Evolutionary conservation across 139 green algal species (phyloP).

Genomic region (Desmodesmus armatus): DNA sequence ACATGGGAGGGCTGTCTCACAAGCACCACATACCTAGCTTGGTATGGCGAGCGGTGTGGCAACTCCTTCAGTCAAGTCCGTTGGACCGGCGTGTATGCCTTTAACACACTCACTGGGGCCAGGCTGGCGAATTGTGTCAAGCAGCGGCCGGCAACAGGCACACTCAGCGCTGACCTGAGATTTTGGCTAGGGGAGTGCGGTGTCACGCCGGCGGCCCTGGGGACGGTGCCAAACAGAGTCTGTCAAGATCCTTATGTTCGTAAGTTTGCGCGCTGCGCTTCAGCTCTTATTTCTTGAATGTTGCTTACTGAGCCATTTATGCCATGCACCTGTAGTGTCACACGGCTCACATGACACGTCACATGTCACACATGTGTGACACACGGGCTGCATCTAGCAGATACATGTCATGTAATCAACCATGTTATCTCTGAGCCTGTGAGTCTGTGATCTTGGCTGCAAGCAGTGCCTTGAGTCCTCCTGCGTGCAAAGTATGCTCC

Average conservation of each 20-base stretch:
- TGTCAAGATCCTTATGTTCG: background rate
- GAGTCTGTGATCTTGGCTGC: too few species aligned
- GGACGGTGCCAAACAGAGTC: background rate
- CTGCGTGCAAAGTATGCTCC: too few species aligned
- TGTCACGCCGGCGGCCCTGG: background rate
- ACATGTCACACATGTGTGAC: too few species aligned
- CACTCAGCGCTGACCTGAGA: background rate
- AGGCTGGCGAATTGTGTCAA: slow-evolving; percentile 7
- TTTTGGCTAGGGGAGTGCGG: slow-evolving; percentile 14
- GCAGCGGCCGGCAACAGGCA: background rate
- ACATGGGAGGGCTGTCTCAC: background rate
- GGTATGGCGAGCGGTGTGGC: slow-evolving; percentile 39
- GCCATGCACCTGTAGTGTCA: background rate
- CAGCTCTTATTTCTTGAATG: background rate
- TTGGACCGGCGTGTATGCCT: slow-evolving; percentile 32
- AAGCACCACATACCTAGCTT: background rate
- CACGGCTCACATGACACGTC: too few species aligned
- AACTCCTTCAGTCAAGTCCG: background rate
- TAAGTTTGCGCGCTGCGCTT: background rate
- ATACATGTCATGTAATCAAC: background rate
- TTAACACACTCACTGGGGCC: background rate
- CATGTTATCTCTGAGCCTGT: background rate
- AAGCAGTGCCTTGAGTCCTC: too few species aligned
- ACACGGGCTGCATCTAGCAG: background rate
- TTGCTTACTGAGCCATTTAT: background rate